A percentile compares a stretch with the other conserved stretches of the same genome.
phyloP scores from a whole-genome alignment of 129 eudicot species.

The Tanacetum coccineum region DNA sequence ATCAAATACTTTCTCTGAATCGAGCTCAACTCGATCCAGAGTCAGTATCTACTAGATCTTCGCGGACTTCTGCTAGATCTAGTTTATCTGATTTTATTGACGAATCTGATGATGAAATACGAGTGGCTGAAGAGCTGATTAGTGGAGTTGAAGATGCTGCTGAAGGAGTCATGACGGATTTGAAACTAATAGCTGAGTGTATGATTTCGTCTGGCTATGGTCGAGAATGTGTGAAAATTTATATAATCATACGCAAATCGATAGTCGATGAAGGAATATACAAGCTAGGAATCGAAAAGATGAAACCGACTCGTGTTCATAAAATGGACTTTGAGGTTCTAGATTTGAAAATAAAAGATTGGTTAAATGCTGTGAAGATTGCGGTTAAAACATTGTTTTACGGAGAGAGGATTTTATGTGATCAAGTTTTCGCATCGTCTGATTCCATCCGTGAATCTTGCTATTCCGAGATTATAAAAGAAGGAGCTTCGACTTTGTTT shows the following conservation, averaged over 20 bases:
- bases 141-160: constrained; percentile 45
- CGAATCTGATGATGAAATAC: constrained; percentile 38
- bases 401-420: constrained; percentile 69
- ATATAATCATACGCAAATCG: constrained; percentile 61
- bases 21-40: constrained; percentile 52
- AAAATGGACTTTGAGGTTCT: constrained; percentile 55
- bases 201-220: constrained; percentile 78
- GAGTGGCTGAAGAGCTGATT: constrained; percentile 30
- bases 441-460: constrained; percentile 53
- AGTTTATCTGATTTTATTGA: constrained; percentile 40
- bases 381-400: constrained; percentile 49
- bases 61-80: constrained; percentile 39
- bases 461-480: constrained; percentile 56
- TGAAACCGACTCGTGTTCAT: constrained; percentile 36
- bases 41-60: constrained; percentile 58
- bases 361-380: constrained; percentile 43
- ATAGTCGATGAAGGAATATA: constrained; percentile 70
- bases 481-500: constrained; percentile 52
- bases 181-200: constrained; percentile 64
- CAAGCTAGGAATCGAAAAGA: constrained; percentile 52
- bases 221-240: constrained; percentile 53
- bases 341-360: constrained; percentile 43
- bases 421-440: constrained; percentile 53
- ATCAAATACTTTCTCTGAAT: constrained; percentile 55
- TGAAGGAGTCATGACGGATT: constrained; percentile 47